Evolutionary conservation across 257 asterid species (phyloP).

Genomic region (Solanum raphanifolium): DNA sequence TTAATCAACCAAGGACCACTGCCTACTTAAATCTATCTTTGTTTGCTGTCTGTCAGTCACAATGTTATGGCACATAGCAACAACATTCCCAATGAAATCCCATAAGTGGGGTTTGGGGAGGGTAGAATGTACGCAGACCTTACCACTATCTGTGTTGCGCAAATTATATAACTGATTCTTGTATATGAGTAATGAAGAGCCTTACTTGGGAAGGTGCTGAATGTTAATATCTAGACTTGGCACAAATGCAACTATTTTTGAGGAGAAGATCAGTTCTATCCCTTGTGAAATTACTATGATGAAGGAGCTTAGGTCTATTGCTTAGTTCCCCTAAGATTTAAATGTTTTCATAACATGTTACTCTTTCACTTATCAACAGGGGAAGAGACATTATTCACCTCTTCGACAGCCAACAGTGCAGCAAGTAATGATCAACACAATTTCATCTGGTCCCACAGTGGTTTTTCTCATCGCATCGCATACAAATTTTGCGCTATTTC

Average conservation of each 20-base stretch:
- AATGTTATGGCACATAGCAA: background rate
- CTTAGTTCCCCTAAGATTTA: background rate
- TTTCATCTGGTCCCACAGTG: constrained; percentile 63
- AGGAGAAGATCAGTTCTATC: background rate
- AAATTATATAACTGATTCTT: background rate
- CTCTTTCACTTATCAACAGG: constrained; percentile 27
- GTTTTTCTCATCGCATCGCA: constrained; percentile 44
- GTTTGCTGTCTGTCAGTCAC: background rate
- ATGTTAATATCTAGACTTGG: background rate
- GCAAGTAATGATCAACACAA: constrained; percentile 53
- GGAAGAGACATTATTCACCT: constrained; percentile 59
- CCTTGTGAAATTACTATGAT: background rate
- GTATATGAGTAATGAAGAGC: background rate
- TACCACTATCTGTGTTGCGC: no score
- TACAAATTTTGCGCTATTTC: constrained; percentile 62
- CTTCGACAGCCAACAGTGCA: constrained; percentile 71
- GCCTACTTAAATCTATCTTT: background rate
- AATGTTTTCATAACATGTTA: background rate
- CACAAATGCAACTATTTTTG: background rate
- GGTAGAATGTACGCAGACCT: background rate
- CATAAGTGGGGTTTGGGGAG: background rate
- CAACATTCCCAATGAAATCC: background rate
- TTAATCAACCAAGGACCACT: background rate
- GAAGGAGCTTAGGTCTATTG: background rate
- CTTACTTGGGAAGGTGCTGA: background rate